Evolutionary conservation across 805 yeast species (phyloP), one percentile per base, ranked within the genome.

Genomic region (Yamadazyma insecticola): DNA sequence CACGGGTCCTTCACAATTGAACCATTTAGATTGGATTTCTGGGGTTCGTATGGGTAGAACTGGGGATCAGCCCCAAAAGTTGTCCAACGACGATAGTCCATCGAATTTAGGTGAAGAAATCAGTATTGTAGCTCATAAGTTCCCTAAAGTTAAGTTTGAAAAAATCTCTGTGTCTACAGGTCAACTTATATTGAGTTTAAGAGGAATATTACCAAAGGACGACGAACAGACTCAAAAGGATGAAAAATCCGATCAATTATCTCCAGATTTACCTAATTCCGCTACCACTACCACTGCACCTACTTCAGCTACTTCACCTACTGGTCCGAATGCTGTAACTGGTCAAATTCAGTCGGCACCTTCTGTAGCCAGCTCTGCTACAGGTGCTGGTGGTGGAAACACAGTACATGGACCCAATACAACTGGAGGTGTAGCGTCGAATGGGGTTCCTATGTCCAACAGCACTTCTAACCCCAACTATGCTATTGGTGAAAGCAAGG

Each of bases 81-180:
- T 33, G 4, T n/a, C n/a, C n/a, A n/a, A n/a, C n/a, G 36, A 28
- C 11, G 57, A 53, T 22, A 62, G 57, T 5, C 74, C 78, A 0
- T 60, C 79, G 15, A 87, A 86, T 48, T 56, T 90, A 16, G 96
- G 96, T 5, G 96, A 89, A 54, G 98, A 90, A 54, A 88, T 92
- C 2, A 81, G 94, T 41, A 65, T 75, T 12, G 87, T 88, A 5
- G 95, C 96, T 2, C 88, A 81, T 44, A 85, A 84, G 45, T 88
- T 89, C 51, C 95, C 96, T 1, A 86, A 82, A 44, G 72, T 92
- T 3, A 63, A 79, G 2, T 88, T 92, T 53, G 97, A 90, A 49
- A 78, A 78, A 44, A 88, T 92, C 5, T 79, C 92, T 2, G 95
- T 90, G 0, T 76, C 94, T 0, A 81, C 95, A 0, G 96, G 97